phyloP scores from a whole-genome alignment of 495 filamentous ascomycete species.

The Lophiostoma macrostomum region DNA sequence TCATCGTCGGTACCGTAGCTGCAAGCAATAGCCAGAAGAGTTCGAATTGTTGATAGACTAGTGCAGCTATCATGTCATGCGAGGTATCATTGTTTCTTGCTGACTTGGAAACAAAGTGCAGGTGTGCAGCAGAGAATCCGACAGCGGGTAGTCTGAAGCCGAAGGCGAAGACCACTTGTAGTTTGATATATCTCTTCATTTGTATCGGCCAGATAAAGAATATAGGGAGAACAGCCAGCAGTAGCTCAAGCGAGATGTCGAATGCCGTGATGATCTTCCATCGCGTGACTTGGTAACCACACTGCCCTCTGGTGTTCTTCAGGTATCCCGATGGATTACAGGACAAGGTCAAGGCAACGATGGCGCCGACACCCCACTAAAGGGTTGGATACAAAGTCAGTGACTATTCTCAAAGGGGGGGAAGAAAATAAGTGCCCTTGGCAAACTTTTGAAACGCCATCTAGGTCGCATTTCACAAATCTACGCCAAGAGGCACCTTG shows the following conservation, averaged over 20 bases:
- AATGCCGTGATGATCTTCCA: constrained; percentile 29
- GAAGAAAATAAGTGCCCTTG: too few relatives aligned
- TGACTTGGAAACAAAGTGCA: constrained; percentile 8
- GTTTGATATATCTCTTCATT: constrained; percentile 26
- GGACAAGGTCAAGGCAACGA: constrained; percentile 1
- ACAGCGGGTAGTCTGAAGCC: constrained; percentile 27
- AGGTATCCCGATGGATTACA: constrained; percentile 10
- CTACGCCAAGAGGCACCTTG: too few relatives aligned
- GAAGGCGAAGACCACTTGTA: constrained; percentile 28
- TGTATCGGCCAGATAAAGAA: constrained; percentile 32
- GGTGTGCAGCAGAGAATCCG: constrained; percentile 17
- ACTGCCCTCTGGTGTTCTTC: not conserved
- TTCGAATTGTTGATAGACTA: constrained; percentile 29
- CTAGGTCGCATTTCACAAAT: too few relatives aligned
- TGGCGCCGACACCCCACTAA: constrained; percentile 8
- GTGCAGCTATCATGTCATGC: constrained; percentile 8
- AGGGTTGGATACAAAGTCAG: too few relatives aligned
- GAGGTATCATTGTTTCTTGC: constrained; percentile 5
- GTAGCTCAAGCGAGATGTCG: constrained; percentile 26
- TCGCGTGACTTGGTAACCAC: constrained; percentile 7
- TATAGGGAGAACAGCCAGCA: constrained; percentile 25
- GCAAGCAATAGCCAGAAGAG: constrained; percentile 27
- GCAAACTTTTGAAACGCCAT: too few relatives aligned
- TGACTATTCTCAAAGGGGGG: too few relatives aligned
- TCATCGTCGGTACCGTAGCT: constrained; percentile 28